A percentile compares a stretch with the other conserved stretches of the same genome.
Evolutionary conservation across 2,329 filamentous ascomycete species (phyloP).

Genomic region (Penicillium glabrum): DNA sequence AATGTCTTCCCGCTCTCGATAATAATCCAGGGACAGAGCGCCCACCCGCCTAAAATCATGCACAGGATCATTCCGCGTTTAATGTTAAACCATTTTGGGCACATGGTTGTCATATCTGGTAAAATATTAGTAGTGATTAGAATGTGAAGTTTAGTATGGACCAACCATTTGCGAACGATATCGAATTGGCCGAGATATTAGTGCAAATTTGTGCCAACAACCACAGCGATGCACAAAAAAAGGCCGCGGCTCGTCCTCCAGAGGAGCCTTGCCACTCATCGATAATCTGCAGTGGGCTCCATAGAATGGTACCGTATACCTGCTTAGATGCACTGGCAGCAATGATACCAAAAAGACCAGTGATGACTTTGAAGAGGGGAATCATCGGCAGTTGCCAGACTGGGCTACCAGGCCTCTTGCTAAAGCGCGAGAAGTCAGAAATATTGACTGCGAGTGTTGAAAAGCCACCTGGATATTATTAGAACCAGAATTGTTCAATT

Average conservation of each 20-base stretch:
- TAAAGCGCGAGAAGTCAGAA: slow-evolving; percentile 34
- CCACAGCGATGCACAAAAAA: slow-evolving; percentile 30
- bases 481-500: background rate
- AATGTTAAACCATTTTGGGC: slow-evolving; percentile 56
- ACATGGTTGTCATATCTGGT: slow-evolving; percentile 28
- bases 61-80: slow-evolving; percentile 47
- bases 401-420: slow-evolving; percentile 16
- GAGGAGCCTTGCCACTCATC: slow-evolving; percentile 22
- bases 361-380: slow-evolving; percentile 44
- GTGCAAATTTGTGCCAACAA: slow-evolving; percentile 52
- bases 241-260: slow-evolving; percentile 30
- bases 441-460: slow-evolving; percentile 38
- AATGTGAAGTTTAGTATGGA: background rate
- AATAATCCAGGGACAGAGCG: slow-evolving; percentile 22
- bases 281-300: slow-evolving; percentile 12
- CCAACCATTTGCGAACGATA: background rate
- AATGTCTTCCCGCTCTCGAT: slow-evolving; percentile 9
- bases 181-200: slow-evolving; percentile 44
- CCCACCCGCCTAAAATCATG: slow-evolving; percentile 40
- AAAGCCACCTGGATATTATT: slow-evolving; percentile 21
- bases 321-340: slow-evolving; percentile 12
- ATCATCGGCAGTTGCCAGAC: slow-evolving; percentile 45
- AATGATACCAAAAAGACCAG: slow-evolving; percentile 53
- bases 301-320: background rate
- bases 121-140: background rate